Evolutionary conservation across 164 flowering plant species (phyloP).

Genomic region (Dillenia turbinata): DNA sequence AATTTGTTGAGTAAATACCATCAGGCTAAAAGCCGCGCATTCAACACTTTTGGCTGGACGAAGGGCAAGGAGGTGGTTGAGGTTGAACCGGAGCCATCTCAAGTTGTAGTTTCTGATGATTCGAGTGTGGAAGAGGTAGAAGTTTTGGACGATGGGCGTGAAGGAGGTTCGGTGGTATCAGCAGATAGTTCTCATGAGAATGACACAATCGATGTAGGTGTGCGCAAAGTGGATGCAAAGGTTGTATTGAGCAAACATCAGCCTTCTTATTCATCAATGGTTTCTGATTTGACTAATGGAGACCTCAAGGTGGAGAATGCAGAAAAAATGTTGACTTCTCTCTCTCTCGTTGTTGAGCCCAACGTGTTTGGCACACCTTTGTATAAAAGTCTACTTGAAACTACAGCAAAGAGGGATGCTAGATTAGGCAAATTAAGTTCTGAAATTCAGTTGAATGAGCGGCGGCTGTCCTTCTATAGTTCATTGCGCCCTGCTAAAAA

Average conservation of each 20-base stretch:
- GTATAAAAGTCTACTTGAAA: slow-evolving; percentile 39
- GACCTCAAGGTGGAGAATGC: slow-evolving; percentile 25
- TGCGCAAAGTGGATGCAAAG: slow-evolving; percentile 24
- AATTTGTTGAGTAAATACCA: slow-evolving; percentile 15
- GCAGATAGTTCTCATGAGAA: slow-evolving; percentile 15
- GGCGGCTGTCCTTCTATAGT: slow-evolving; percentile 12
- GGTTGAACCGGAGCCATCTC: slow-evolving; percentile 12
- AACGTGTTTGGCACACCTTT: slow-evolving; percentile 18
- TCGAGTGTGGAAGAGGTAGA: slow-evolving; percentile 38
- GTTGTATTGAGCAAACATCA: slow-evolving; percentile 11
- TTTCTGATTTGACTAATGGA: slow-evolving; percentile 24
- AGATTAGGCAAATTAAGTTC: slow-evolving; percentile 29
- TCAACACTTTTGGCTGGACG: slow-evolving; percentile 6
- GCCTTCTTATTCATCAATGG: slow-evolving; percentile 29
- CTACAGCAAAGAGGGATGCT: slow-evolving; percentile 29
- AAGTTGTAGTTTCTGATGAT: slow-evolving; percentile 27
- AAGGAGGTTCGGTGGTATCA: slow-evolving; percentile 16
- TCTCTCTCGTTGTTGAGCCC: slow-evolving; percentile 14
- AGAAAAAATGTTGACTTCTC: slow-evolving; percentile 28
- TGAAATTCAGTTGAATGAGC: slow-evolving; percentile 34
- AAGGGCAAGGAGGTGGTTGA: slow-evolving; percentile 39
- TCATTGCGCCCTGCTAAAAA: slow-evolving; percentile 32
- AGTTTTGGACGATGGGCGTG: slow-evolving; percentile 24
- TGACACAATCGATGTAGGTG: slow-evolving; percentile 8
- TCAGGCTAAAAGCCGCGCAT: slow-evolving; percentile 18